Evolutionary conservation across 306 rosid species (phyloP).

Genomic region (Dalbergia cultrata): DNA sequence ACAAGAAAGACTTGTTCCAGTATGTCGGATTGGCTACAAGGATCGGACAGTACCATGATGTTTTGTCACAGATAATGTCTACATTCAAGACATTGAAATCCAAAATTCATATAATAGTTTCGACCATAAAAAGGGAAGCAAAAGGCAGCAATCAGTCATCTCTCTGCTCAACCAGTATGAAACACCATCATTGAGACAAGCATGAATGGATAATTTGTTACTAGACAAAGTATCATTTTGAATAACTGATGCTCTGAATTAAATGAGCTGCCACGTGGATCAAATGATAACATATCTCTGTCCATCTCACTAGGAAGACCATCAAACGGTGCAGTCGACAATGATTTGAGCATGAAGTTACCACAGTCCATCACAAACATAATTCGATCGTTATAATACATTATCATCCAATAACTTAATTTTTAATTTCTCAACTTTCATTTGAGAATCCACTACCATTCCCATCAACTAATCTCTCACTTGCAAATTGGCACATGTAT

Average conservation of each 20-base stretch:
- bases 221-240: background rate
- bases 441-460: background rate
- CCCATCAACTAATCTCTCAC: conserved; percentile 21
- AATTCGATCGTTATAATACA: background rate
- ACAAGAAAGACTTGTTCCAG: too few species aligned
- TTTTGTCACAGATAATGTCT: background rate
- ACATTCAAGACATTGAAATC: background rate
- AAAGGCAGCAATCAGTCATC: background rate
- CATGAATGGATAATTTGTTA: background rate
- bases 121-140: background rate
- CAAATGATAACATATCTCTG: background rate
- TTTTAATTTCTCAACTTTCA: background rate
- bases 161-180: background rate
- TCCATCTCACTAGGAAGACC: conserved; percentile 1
- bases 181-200: background rate
- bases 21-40: background rate
- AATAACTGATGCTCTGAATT: background rate
- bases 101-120: too few species aligned
- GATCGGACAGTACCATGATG: background rate
- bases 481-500: background rate
- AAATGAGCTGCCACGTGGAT: background rate
- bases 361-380: background rate
- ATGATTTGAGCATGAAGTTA: conserved; percentile 2
- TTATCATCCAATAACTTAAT: background rate
- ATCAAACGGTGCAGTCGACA: background rate